Base-by-base conservation (phyloP, 1,284 basidiomycete genomes). In the Sporisorium scitamineum region DNA sequence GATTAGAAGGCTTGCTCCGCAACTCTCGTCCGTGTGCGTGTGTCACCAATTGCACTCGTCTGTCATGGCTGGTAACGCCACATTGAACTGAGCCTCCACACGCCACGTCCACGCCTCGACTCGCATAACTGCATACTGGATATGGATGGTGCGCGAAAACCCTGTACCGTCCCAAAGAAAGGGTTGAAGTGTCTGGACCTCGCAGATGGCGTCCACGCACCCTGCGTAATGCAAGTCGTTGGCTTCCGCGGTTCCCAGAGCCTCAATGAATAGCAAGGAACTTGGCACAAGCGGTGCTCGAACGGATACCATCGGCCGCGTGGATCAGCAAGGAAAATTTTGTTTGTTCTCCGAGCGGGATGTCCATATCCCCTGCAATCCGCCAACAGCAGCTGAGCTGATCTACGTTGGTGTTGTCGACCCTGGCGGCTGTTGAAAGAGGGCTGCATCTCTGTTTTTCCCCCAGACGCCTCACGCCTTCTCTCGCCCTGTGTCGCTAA, bases 41-140 rank as follows among this genome's bases (percentile, higher is more conserved):
- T 52, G 50, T 59, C 57, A 59, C 50, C 37, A 11, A 18, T 41
- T 41, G 39, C 39, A 41, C 24, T 47, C 34, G 34, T 34, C 3
- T 7, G 13, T 8, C 34, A 34, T 34, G 34, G 13, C 9, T 34
- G 3, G 34, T 34, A 13, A 13, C 34, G 34, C 11, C 34, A 34
- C 34, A 11, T 13, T 34, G 34, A 14, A 13, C 13, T 14, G 34
- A 8, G 14, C 34, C 3, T 13, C 34, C 34, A 13, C 34, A 3
- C 34, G 7, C 34, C 34, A 34, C 34, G 34, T n/a, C n/a, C n/a
- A n/a, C n/a, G n/a, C n/a, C n/a, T n/a, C n/a, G n/a, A n/a, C n/a
- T n/a, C 34, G 34, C 34, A 34, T 34, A 13, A 8, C 13, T 34
- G 34, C 34, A 11, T 13, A 3, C 13, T 7, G 34, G 7, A 34